phyloP scores from a whole-genome alignment of 148 eudicot genomes.

The Fagopyrum homotropicum region DNA sequence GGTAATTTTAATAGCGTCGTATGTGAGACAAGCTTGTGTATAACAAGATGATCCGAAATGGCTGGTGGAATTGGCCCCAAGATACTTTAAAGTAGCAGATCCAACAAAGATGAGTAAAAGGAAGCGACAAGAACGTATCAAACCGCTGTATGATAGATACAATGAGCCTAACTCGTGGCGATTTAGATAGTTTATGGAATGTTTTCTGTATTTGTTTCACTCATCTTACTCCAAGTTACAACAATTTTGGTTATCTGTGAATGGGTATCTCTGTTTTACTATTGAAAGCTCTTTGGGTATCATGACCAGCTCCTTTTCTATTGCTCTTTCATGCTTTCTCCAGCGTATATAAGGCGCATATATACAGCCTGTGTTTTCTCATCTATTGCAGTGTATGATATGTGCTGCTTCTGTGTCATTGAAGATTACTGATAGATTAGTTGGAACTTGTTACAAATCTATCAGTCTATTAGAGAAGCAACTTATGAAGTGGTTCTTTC shows the following conservation, averaged over 20 bases:
- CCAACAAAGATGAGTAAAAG: constrained; percentile 93
- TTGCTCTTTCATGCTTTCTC: too few species aligned
- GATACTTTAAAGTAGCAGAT: constrained; percentile 85
- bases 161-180: constrained; percentile 98
- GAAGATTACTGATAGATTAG: neutral
- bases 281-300: neutral
- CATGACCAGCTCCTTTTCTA: too few species aligned
- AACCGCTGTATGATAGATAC: constrained; percentile 89
- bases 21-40: too few species aligned
- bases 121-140: constrained; percentile 90
- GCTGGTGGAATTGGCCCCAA: constrained; percentile 85
- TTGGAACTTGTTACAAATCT: neutral
- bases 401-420: neutral
- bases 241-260: neutral
- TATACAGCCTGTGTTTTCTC: too few species aligned
- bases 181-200: constrained; percentile 12
- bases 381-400: neutral
- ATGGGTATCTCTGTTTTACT: neutral
- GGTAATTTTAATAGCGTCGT: too few species aligned
- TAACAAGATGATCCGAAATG: constrained; percentile 53
- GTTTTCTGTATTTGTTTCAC: neutral
- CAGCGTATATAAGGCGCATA: too few species aligned
- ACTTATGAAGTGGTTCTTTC: too few species aligned
- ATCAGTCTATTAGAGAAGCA: neutral
- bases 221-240: neutral